A percentile compares a stretch with the other conserved stretches of the same genome.
Evolutionary conservation across 2,329 filamentous ascomycete species (phyloP).

Genomic region (Exophiala lecanii-corni): DNA sequence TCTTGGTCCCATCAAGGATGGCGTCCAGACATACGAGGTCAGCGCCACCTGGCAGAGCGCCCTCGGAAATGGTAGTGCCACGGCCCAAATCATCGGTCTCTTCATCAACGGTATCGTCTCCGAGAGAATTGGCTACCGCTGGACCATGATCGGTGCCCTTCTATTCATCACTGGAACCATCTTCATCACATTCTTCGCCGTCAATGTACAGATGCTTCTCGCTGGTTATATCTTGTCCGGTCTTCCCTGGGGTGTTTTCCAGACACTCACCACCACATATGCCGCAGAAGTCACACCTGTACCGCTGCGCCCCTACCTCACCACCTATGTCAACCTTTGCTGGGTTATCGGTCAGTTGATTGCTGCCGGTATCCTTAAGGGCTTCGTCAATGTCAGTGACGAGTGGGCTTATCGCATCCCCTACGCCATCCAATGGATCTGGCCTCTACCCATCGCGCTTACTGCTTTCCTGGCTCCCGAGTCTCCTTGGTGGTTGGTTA

Average conservation of each 20-base stretch:
- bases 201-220: slow-evolving; percentile 33
- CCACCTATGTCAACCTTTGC: slow-evolving; percentile 37
- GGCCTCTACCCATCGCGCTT: slow-evolving; percentile 26
- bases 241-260: slow-evolving; percentile 37
- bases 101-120: slow-evolving; percentile 26
- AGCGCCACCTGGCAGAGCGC: slow-evolving; percentile 41
- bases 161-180: slow-evolving; percentile 27
- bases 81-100: slow-evolving; percentile 27
- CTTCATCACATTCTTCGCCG: slow-evolving; percentile 41
- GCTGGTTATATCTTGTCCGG: slow-evolving; percentile 37
- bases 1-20: slow-evolving; percentile 17
- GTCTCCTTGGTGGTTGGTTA: slow-evolving; percentile 51
- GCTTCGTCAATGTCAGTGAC: slow-evolving; percentile 27
- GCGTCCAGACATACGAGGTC: slow-evolving; percentile 19
- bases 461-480: slow-evolving; percentile 36
- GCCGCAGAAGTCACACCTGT: slow-evolving; percentile 37
- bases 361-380: slow-evolving; percentile 33
- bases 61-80: slow-evolving; percentile 33
- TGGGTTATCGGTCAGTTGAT: slow-evolving; percentile 41
- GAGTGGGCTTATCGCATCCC: slow-evolving; percentile 37
- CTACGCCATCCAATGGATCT: slow-evolving; percentile 33
- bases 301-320: slow-evolving; percentile 32
- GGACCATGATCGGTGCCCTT: slow-evolving; percentile 29
- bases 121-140: slow-evolving; percentile 44
- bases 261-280: slow-evolving; percentile 35